These are phyloP conservation scores for Trematosphaeria pertusa DNA, from an alignment of 2,329 filamentous ascomycete genomes.

Conservation along the genomic window DNA sequence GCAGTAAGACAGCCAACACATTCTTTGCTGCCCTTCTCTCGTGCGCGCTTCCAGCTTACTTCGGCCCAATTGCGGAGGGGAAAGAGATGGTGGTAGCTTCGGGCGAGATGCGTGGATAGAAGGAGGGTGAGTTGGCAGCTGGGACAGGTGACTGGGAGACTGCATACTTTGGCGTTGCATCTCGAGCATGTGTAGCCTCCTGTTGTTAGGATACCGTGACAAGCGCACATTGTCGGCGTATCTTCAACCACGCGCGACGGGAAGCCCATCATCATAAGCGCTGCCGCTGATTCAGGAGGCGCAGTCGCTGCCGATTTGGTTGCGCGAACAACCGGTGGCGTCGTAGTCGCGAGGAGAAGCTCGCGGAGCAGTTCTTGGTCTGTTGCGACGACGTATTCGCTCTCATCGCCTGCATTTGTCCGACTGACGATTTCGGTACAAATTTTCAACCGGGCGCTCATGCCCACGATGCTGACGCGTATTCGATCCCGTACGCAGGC, in stretches of 20 bases:
- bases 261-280: slow-evolving; percentile 96
- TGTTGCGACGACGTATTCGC: slow-evolving; percentile 81
- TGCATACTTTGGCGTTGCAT: slow-evolving; percentile 88
- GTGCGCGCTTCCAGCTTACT: slow-evolving; percentile 80
- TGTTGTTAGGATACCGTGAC: slow-evolving; percentile 80
- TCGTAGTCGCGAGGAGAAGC: slow-evolving; percentile 86
- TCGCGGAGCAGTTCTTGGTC: slow-evolving; percentile 89
- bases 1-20: slow-evolving; percentile 80
- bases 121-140: slow-evolving; percentile 91
- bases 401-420: slow-evolving; percentile 81
- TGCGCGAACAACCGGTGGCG: slow-evolving; percentile 81
- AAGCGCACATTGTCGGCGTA: slow-evolving; percentile 81
- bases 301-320: slow-evolving; percentile 44
- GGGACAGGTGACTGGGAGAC: slow-evolving; percentile 87
- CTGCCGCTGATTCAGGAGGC: slow-evolving; percentile 52
- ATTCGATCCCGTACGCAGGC: slow-evolving; percentile 82
- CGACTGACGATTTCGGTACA: slow-evolving; percentile 87
- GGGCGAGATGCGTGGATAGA: slow-evolving; percentile 71
- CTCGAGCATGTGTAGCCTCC: slow-evolving; percentile 92
- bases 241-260: slow-evolving; percentile 82
- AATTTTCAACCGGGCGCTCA: slow-evolving; percentile 90
- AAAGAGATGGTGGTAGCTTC: slow-evolving; percentile 50
- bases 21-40: slow-evolving; percentile 52
- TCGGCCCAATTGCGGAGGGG: slow-evolving; percentile 83
- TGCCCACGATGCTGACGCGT: slow-evolving; percentile 85